Percentiles rank a stretch among this genome's conserved stretches.
These are phyloP conservation scores for Pilaira anomala DNA, from an alignment of 192 early-diverging fungal species.

Conservation along the genomic window DNA sequence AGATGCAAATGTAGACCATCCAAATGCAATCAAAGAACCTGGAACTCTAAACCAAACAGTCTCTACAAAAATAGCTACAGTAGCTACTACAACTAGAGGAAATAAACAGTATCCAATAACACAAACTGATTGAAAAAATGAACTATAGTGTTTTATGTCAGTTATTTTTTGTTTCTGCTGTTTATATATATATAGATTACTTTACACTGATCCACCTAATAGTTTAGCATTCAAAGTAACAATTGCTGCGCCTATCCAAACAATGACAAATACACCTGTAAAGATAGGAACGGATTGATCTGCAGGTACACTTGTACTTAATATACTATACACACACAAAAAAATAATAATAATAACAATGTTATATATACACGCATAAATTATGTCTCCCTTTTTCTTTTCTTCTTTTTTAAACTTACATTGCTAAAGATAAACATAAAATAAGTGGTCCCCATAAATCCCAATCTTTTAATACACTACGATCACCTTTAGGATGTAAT, in stretches of 20 bases:
- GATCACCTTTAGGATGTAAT: conserved; percentile 58
- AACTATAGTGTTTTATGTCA: conserved; percentile 46
- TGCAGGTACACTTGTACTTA: conserved; percentile 73
- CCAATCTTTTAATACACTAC: conserved; percentile 79
- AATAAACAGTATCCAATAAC: conserved; percentile 96
- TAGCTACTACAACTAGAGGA: conserved; percentile 79
- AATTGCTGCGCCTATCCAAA: conserved; percentile 91
- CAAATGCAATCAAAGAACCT: conserved; percentile 72
- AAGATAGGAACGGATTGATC: conserved; percentile 86
- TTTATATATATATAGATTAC: conserved; percentile 4
- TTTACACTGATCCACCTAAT: conserved; percentile 87
- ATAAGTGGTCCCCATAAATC: conserved; percentile 96
- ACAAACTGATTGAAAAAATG: conserved; percentile 96
- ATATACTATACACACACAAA: conserved; percentile 47
- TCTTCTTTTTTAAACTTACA: too few relatives aligned
- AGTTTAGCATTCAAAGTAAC: conserved; percentile 96
- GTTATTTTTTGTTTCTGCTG: neutral
- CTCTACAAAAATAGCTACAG: conserved; percentile 65
- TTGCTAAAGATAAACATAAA: conserved; percentile 86
- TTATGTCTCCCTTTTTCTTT: too few relatives aligned
- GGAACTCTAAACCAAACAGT: conserved; percentile 71
- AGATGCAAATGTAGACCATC: conserved; percentile 89
- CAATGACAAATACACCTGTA: conserved; percentile 90
- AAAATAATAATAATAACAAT: neutral
- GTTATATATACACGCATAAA: too few relatives aligned